Conservation (phyloP, 2,329 filamentous ascomycete species). For the Monilinia fructicola region DNA sequence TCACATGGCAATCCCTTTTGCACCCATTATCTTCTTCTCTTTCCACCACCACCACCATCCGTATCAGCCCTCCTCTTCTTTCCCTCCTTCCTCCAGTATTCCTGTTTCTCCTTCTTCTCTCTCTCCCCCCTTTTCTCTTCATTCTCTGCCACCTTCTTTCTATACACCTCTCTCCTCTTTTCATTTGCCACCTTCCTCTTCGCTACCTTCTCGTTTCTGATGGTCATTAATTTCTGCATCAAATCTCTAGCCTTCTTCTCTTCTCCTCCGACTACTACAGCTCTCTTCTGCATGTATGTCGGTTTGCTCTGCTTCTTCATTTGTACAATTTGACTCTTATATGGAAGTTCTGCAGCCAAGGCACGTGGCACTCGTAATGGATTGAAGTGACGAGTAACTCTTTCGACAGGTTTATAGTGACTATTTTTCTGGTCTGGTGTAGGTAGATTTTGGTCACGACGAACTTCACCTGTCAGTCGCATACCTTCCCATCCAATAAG, state of each 20-base stretch:
- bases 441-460: slow-evolving; percentile 69
- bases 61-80: slow-evolving; percentile 66
- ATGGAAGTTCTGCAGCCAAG: slow-evolving; percentile 81
- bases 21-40: slow-evolving; percentile 32
- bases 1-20: not conserved
- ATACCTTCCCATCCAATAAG: slow-evolving; percentile 88
- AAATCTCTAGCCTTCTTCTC: slow-evolving; percentile 86
- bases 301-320: slow-evolving; percentile 76
- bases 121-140: slow-evolving; percentile 81
- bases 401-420: slow-evolving; percentile 72
- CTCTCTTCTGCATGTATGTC: slow-evolving; percentile 94
- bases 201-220: slow-evolving; percentile 86
- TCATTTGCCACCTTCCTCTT: slow-evolving; percentile 86
- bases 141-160: slow-evolving; percentile 77
- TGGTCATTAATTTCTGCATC: slow-evolving; percentile 88
- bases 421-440: slow-evolving; percentile 83
- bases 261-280: slow-evolving; percentile 80
- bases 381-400: slow-evolving; percentile 73
- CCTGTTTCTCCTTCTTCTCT: slow-evolving; percentile 88
- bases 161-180: slow-evolving; percentile 75
- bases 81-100: slow-evolving; percentile 90
- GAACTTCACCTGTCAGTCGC: slow-evolving; percentile 90
- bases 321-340: slow-evolving; percentile 83
- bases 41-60: slow-evolving; percentile 48
- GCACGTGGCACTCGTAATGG: slow-evolving; percentile 69